Base-by-base conservation (phyloP, 805 yeast species). In the Wickerhamiella shivajii region DNA sequence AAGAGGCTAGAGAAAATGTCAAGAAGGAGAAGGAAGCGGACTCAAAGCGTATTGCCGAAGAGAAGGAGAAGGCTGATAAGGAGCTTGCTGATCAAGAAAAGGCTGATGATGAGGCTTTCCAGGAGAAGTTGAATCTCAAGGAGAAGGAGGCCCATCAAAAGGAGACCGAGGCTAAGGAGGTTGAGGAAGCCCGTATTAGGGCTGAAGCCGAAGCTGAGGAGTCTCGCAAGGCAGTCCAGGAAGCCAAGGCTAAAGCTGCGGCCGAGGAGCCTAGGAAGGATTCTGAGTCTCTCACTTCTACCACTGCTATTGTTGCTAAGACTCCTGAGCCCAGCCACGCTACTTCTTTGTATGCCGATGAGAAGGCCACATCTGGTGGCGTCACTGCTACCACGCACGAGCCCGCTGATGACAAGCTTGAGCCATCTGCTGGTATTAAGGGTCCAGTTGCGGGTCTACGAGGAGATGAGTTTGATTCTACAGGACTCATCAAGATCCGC, bases 21-120 rank as follows among this genome's bases (percentile, higher is more conserved):
- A n/a, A n/a, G n/a, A 41, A 40, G 38, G 45, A 42, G 27, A 45
- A 40, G 27, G 43, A 38, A 31, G 43, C 23, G 18, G 43, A 44
- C 12, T 30, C 38, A 12, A 41, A 36, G 34, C 41, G 40, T 17
- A 40, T 43, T 38, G 46, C 49, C 16, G 45, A 41, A 31, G 48
- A 37, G 18, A 7, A 26, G 29, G 31, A 29, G 29, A 40, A 38
- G 37, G 41, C 37, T 24, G 42, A 38, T 29, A 37, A 34, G 33
- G 34, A 30, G 19, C 34, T 33, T 19, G 40, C 32, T 15, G 44
- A 33, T 8, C 38, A 18, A 15, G 20, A 29, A 18, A 39, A 31
- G 16, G 46, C 45, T 18, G 40, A 36, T 27, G 41, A 33, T 8
- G 40, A 39, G 20, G n/a, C n/a, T n/a, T n/a, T n/a, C n/a, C n/a